phyloP scores from a whole-genome alignment of 2,329 filamentous ascomycete species.

The Furcasterigmium furcatum region DNA sequence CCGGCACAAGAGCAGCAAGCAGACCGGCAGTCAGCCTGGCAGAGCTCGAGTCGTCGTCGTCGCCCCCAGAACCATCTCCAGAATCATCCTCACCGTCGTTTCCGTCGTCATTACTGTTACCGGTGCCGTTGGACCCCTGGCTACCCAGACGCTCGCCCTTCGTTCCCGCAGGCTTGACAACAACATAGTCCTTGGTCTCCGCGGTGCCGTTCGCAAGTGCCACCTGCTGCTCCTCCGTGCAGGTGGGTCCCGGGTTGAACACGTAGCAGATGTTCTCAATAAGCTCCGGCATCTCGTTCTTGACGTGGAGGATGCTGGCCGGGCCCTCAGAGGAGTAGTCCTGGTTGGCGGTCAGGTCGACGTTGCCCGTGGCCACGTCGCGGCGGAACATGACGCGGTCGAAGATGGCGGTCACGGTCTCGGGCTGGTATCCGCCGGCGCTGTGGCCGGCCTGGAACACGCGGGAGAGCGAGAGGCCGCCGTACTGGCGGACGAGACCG shows the following conservation, averaged over 20 bases:
- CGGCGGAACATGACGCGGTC: slow-evolving; percentile 43
- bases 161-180: slow-evolving; percentile 12
- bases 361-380: slow-evolving; percentile 43
- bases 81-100: too few relatives aligned
- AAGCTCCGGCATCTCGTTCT: slow-evolving; percentile 40
- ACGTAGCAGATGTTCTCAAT: slow-evolving; percentile 56
- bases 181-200: slow-evolving; percentile 37
- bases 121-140: too few relatives aligned
- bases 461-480: slow-evolving; percentile 57
- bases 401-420: slow-evolving; percentile 42
- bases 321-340: slow-evolving; percentile 22
- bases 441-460: slow-evolving; percentile 55
- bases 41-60: too few relatives aligned
- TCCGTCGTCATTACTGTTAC: too few relatives aligned
- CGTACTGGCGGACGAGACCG: slow-evolving; percentile 63
- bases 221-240: slow-evolving; percentile 48
- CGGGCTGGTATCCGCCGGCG: slow-evolving; percentile 45
- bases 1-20: too few relatives aligned
- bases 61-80: too few relatives aligned
- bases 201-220: slow-evolving; percentile 49
- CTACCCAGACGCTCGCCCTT: too few relatives aligned
- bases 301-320: slow-evolving; percentile 38
- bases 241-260: slow-evolving; percentile 47
- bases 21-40: too few relatives aligned
- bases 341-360: background rate